A percentile compares a stretch with the other conserved stretches of the same genome.
These are phyloP conservation scores for Linnemannia exigua DNA, from an alignment of 192 early-diverging fungal genomes.

Conservation along the genomic window DNA sequence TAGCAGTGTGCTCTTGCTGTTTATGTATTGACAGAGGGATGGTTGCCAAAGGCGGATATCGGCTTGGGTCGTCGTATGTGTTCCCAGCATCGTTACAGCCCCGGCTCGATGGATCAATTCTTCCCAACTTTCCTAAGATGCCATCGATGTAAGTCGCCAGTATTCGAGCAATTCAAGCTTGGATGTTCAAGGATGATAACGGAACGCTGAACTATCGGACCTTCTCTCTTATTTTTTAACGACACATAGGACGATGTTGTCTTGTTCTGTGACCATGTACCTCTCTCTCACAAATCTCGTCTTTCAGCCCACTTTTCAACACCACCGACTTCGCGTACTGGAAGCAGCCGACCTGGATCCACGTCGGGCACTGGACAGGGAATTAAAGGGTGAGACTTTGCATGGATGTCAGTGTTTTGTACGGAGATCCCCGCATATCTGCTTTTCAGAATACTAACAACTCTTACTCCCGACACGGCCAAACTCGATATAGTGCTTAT, in stretches of 20 bases:
- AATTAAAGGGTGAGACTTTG: slow-evolving; percentile 21
- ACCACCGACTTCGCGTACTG: slow-evolving; percentile 45
- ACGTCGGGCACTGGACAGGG: slow-evolving; percentile 5
- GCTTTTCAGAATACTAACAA: not conserved
- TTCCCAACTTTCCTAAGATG: slow-evolving; percentile 43
- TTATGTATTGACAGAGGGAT: slow-evolving; percentile 25
- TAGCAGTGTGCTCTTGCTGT: not conserved
- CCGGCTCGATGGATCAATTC: slow-evolving; percentile 30
- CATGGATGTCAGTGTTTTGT: not conserved
- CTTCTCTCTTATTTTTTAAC: not conserved
- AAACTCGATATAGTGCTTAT: slow-evolving; percentile 23
- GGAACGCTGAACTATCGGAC: not conserved
- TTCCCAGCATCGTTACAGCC: slow-evolving; percentile 49
- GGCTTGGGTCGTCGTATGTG: slow-evolving; percentile 38
- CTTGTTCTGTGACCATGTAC: slow-evolving; percentile 47
- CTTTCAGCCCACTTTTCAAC: slow-evolving; percentile 50
- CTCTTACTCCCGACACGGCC: too few species aligned
- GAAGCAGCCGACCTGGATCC: slow-evolving; percentile 28
- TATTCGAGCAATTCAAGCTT: not conserved
- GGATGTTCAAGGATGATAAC: not conserved
- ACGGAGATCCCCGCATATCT: too few species aligned
- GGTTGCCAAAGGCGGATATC: slow-evolving; percentile 45
- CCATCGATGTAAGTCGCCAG: slow-evolving; percentile 34
- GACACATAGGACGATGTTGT: slow-evolving; percentile 45
- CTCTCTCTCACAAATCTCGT: slow-evolving; percentile 43